phyloP scores from a whole-genome alignment of 192 early-diverging fungal species.

The Coemansia sp. region DNA sequence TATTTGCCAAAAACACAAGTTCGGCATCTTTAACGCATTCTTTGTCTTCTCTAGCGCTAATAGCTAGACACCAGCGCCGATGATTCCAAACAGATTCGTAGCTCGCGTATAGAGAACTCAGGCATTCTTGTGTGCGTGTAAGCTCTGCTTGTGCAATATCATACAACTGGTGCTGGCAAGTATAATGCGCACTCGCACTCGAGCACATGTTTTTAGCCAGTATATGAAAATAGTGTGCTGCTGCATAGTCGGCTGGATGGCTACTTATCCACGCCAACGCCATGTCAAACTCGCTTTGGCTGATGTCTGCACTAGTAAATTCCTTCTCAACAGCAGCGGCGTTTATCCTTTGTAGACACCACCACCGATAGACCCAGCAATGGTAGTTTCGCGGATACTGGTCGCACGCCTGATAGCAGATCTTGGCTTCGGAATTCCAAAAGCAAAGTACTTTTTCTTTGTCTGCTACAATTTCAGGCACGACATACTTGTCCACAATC shows the following conservation, averaged over 20 bases:
- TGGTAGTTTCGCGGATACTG: conserved; percentile 49
- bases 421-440: conserved; percentile 18
- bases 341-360: conserved; percentile 11
- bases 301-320: background rate
- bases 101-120: conserved; percentile 18
- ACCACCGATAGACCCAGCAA: conserved; percentile 54
- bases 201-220: conserved; percentile 10
- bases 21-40: background rate
- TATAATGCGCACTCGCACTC: background rate
- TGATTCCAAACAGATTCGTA: conserved; percentile 50
- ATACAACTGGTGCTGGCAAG: background rate
- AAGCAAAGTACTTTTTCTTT: background rate
- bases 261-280: conserved; percentile 17
- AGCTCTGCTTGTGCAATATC: conserved; percentile 18
- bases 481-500: conserved; percentile 9
- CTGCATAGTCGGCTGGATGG: conserved; percentile 48
- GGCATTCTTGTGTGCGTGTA: conserved; percentile 8
- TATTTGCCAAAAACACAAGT: conserved; percentile 7
- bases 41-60: background rate
- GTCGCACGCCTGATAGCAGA: conserved; percentile 20
- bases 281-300: background rate
- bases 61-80: conserved; percentile 36
- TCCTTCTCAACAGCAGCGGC: background rate
- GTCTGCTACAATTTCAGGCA: background rate
- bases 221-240: conserved; percentile 41